phyloP scores from a whole-genome alignment of 2,329 filamentous ascomycete species.

The Botrytis byssoidea region DNA sequence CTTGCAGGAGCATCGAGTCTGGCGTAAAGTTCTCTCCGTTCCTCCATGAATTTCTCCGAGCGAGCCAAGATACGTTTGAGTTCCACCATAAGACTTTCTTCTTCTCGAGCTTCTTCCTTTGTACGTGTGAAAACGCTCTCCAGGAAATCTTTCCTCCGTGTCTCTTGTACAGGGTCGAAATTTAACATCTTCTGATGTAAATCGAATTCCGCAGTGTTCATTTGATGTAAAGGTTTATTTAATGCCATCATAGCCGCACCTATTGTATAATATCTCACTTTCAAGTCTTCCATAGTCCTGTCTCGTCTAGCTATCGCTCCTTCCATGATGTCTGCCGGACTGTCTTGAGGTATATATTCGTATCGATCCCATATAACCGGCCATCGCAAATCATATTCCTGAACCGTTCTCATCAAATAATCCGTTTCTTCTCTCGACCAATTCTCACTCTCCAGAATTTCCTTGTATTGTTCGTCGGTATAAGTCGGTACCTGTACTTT shows the following conservation, averaged over 20 bases:
- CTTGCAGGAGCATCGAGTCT: constrained; percentile 79
- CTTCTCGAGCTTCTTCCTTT: constrained; percentile 86
- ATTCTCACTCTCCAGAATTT: constrained; percentile 67
- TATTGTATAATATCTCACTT: constrained; percentile 85
- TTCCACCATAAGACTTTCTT: constrained; percentile 84
- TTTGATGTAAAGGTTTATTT: constrained; percentile 76
- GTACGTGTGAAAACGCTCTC: constrained; percentile 74
- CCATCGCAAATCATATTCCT: constrained; percentile 86
- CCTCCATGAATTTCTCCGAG: constrained; percentile 81
- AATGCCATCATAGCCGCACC: constrained; percentile 79
- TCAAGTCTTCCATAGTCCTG: constrained; percentile 85
- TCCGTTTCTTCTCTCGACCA: constrained; percentile 96
- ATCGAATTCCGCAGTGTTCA: constrained; percentile 82
- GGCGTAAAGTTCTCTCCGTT: constrained; percentile 82
- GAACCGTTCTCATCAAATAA: constrained; percentile 74
- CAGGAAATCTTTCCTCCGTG: constrained; percentile 79
- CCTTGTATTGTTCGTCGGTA: constrained; percentile 81
- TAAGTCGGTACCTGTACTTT: constrained; percentile 76
- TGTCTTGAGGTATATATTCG: constrained; percentile 58
- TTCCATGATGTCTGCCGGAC: not conserved
- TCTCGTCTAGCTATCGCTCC: constrained; percentile 42
- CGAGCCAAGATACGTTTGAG: constrained; percentile 87
- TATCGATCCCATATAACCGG: constrained; percentile 90
- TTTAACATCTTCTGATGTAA: constrained; percentile 82
- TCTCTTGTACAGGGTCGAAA: constrained; percentile 80